Evolutionary conservation across 108 stramenopile species (phyloP), one percentile per base, ranked within the genome.

Genomic region (Cyclostephanos tholiformis): DNA sequence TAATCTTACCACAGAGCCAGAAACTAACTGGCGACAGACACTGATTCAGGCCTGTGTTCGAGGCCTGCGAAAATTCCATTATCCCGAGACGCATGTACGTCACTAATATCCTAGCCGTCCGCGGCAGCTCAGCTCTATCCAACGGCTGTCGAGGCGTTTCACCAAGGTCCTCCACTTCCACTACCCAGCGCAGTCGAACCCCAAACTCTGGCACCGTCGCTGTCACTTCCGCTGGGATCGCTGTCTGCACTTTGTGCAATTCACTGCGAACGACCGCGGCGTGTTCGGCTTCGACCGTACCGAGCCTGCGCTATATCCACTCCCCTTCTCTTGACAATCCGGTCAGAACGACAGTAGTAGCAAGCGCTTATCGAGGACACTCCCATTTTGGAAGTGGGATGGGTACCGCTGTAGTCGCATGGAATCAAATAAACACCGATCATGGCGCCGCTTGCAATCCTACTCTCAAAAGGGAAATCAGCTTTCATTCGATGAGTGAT

Each of bases 211-310:
- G 22, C 66, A 51, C 51, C 51, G n/a, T 30, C 13, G 49, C 66
- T 25, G 23, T 50, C 66, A 30, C 66, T n/a, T 67, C 66, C 30
- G 65, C 73, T 30, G 64, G 64, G 19, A 38, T n/a, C n/a, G n/a
- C 48, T 38, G 59, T 60, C 55, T 75, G 74, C 49, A 56, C 67
- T 59, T 51, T 68, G 60, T 75, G 66, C 36, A 44, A 75, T 26
- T 66, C 73, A 4, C 41, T 66, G 12, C 73, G 73, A 17, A 35
- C 58, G 65, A 74, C 74, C 0, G 49, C 59, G 3, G 60, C 66
- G n/a, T 65, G 64, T 43, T 74, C 73, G 29, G 65, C 73, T 14
- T 66, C 73, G 41, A 12, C 57, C 20, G 65, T 17, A 30, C 64
- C 56, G n/a, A 32, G 48, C 65, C 22, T 22, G 43, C 50, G 46